Percentiles rank a stretch among this genome's conserved stretches.
Conservation (phyloP, 1,284 basidiomycete species). For the Leccinum solheimii region DNA sequence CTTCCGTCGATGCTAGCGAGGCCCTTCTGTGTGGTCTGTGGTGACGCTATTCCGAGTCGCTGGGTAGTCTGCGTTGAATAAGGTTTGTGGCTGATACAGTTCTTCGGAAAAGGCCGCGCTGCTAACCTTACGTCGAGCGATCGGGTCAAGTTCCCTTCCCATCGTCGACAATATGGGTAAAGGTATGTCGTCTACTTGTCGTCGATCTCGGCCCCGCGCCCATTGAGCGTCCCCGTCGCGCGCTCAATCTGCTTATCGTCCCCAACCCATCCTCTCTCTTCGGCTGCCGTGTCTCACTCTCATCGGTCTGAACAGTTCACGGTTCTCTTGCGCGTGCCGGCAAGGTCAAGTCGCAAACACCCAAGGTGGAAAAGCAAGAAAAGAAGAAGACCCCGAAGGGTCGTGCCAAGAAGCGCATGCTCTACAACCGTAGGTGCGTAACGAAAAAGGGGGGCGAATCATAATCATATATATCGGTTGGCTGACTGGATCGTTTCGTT, state of each 20-base stretch:
- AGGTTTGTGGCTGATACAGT: neutral
- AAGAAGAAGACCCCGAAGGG: conserved; percentile 97
- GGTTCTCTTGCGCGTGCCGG: conserved; percentile 99
- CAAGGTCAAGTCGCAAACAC: conserved; percentile 98
- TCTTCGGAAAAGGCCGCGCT: neutral
- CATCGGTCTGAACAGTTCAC: conserved; percentile 68
- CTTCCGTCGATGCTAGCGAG: too few relatives aligned
- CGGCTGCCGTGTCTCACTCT: neutral
- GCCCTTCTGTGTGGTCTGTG: too few relatives aligned
- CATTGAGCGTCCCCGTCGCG: too few relatives aligned
- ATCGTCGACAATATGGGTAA: conserved; percentile 65
- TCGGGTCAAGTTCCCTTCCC: conserved; percentile 18
- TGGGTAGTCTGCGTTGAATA: neutral
- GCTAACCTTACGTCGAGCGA: neutral
- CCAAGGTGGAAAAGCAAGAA: conserved; percentile 97
- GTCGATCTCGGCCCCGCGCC: too few relatives aligned
- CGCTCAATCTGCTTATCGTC: neutral
- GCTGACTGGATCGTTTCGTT: neutral
- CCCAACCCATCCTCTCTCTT: neutral
- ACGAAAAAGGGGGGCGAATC: conserved; percentile 8
- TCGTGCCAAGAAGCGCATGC: conserved; percentile 92
- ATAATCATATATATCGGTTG: neutral
- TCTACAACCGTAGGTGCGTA: conserved; percentile 90
- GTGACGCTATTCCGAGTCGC: too few relatives aligned
- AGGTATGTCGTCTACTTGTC: conserved; percentile 40